Evolutionary conservation across 164 flowering plant species (phyloP).

Genomic region (Umbellularia californica): DNA sequence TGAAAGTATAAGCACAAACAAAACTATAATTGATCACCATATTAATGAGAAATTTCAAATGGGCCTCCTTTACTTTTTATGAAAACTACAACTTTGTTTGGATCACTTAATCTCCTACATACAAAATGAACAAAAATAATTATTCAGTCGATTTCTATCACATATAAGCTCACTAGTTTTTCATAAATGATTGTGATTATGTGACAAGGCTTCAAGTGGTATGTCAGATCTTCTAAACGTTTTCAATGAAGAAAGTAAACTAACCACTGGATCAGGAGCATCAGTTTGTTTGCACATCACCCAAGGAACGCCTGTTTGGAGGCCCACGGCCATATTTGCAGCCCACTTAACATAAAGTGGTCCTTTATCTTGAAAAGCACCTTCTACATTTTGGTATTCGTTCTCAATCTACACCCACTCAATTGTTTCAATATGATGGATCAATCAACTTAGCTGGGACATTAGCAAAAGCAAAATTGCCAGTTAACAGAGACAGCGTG

Average conservation of each 20-base stretch:
- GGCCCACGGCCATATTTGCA: slow-evolving; percentile 70
- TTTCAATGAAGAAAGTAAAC: slow-evolving; percentile 8
- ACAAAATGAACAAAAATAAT: too few relatives aligned
- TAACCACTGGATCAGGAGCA: slow-evolving; percentile 92
- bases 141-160: too few relatives aligned
- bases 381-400: slow-evolving; percentile 58
- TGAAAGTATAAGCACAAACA: not conserved
- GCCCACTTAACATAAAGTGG: slow-evolving; percentile 73
- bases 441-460: not conserved
- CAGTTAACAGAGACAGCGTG: not conserved
- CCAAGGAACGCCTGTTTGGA: slow-evolving; percentile 84
- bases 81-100: too few relatives aligned
- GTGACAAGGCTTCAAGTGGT: too few relatives aligned
- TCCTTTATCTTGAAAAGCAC: slow-evolving; percentile 45
- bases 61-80: too few relatives aligned
- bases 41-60: too few relatives aligned
- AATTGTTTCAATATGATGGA: not conserved
- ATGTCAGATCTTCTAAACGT: too few relatives aligned
- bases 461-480: not conserved
- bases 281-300: slow-evolving; percentile 86
- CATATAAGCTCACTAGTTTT: too few relatives aligned
- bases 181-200: too few relatives aligned
- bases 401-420: slow-evolving; percentile 61
- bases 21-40: not conserved
- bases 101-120: too few relatives aligned